Percentiles rank a stretch among this genome's conserved stretches.
These are phyloP conservation scores for Venturia carpophila DNA, from an alignment of 2,329 filamentous ascomycete genomes.

Conservation along the genomic window DNA sequence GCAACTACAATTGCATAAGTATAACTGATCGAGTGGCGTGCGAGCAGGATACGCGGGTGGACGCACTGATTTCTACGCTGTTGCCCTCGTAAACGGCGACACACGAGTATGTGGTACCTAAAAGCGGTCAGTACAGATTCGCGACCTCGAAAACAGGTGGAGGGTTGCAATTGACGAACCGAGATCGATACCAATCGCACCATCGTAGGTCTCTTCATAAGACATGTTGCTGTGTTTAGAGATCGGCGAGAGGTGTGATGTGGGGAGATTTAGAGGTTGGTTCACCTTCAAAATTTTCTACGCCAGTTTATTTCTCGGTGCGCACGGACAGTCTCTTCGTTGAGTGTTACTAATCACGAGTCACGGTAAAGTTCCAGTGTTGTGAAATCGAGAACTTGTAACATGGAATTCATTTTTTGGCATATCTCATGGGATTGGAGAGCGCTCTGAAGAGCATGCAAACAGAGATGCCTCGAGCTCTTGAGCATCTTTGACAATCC, in stretches of 20 bases:
- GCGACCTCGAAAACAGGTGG: constrained; percentile 6
- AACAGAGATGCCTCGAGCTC: neutral
- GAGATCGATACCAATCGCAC: constrained; percentile 99
- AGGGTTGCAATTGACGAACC: constrained; percentile 52
- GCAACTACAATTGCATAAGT: constrained; percentile 51
- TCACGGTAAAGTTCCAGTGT: neutral
- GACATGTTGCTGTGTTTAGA: constrained; percentile 56
- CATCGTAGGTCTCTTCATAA: constrained; percentile 80
- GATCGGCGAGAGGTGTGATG: neutral
- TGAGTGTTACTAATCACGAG: neutral
- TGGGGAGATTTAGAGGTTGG: neutral
- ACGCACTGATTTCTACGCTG: constrained; percentile 96
- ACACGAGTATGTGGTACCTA: constrained; percentile 99
- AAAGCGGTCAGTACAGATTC: constrained; percentile 25
- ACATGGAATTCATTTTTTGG: neutral
- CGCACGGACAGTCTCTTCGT: neutral
- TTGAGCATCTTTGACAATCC: neutral
- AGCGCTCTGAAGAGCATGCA: neutral
- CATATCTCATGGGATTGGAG: neutral
- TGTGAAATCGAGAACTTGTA: neutral
- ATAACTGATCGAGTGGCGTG: constrained; percentile 19
- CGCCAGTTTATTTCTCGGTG: neutral
- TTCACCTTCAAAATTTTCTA: neutral
- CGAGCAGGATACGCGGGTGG: constrained; percentile 22
- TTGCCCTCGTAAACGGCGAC: constrained; percentile 98